These are phyloP conservation scores for Trifolium repens DNA, from an alignment of 306 rosid genomes.

Conservation along the genomic window DNA sequence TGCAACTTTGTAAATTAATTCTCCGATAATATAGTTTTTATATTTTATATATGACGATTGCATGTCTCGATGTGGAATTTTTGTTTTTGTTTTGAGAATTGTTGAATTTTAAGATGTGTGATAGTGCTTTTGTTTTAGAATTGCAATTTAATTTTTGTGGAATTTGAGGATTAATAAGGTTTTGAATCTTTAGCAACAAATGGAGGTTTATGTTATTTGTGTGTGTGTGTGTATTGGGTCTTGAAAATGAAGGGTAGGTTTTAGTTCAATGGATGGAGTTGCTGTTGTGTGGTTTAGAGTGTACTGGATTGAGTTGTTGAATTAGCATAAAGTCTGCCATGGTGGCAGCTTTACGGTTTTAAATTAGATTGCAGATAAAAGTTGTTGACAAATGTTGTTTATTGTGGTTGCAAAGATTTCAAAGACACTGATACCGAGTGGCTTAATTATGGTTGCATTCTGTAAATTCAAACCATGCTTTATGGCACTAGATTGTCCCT, in stretches of 20 bases:
- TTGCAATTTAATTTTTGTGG: conserved; percentile 13
- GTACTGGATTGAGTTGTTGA: neutral
- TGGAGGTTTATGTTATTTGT: conserved; percentile 21
- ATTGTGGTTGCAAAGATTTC: neutral
- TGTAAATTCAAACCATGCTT: neutral
- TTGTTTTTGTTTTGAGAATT: neutral
- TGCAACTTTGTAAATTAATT: conserved; percentile 2
- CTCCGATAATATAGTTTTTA: neutral
- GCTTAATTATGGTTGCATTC: neutral
- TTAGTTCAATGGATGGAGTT: neutral
- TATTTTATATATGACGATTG: neutral
- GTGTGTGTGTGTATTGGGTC: neutral
- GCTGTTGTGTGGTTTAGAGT: neutral
- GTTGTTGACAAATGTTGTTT: neutral
- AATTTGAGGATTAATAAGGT: neutral
- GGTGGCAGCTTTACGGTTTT: neutral
- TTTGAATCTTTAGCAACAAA: neutral
- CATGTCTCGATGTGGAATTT: neutral
- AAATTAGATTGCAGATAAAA: neutral
- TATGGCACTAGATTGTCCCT: too few relatives aligned
- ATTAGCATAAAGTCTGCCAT: neutral
- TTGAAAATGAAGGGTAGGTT: conserved; percentile 6
- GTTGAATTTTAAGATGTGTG: neutral
- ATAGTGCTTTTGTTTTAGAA: conserved; percentile 2
- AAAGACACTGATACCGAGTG: neutral